Evolutionary conservation across 257 asterid genomes (phyloP).

Genomic region (Asclepias syriaca): DNA sequence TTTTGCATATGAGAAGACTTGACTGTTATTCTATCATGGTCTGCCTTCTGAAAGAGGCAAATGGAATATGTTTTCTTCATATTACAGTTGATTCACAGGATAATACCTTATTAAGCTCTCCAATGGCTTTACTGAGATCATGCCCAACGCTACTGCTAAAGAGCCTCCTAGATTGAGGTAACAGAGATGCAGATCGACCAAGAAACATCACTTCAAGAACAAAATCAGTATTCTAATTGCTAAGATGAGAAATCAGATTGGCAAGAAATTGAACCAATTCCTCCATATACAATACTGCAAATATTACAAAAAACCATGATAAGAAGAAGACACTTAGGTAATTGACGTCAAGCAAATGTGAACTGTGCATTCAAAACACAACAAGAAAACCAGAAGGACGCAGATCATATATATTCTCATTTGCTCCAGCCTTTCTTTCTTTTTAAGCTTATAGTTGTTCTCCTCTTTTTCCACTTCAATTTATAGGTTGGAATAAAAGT

Average conservation of each 20-base stretch:
- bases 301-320: background rate
- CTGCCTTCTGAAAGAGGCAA: background rate
- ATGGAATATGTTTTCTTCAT: background rate
- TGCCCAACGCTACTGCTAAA: slow-evolving; percentile 34
- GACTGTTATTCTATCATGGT: too few species aligned
- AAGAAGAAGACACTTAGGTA: background rate
- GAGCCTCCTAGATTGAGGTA: slow-evolving; percentile 31
- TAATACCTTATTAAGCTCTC: slow-evolving; percentile 72
- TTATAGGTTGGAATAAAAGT: too few species aligned
- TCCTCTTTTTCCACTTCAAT: too few species aligned
- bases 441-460: too few species aligned
- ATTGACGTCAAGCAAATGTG: background rate
- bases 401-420: background rate
- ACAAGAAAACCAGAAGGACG: background rate
- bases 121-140: slow-evolving; percentile 49
- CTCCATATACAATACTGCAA: background rate
- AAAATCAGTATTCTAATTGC: background rate
- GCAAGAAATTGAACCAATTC: background rate
- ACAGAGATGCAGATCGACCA: slow-evolving; percentile 29
- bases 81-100: background rate
- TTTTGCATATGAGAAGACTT: background rate
- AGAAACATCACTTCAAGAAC: slow-evolving; percentile 36
- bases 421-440: too few species aligned
- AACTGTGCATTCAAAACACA: background rate
- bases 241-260: background rate